Evolutionary conservation across 176 grass and related monocot species (phyloP), one percentile per base, ranked within the genome.

Genomic region (Oryza meridionalis): DNA sequence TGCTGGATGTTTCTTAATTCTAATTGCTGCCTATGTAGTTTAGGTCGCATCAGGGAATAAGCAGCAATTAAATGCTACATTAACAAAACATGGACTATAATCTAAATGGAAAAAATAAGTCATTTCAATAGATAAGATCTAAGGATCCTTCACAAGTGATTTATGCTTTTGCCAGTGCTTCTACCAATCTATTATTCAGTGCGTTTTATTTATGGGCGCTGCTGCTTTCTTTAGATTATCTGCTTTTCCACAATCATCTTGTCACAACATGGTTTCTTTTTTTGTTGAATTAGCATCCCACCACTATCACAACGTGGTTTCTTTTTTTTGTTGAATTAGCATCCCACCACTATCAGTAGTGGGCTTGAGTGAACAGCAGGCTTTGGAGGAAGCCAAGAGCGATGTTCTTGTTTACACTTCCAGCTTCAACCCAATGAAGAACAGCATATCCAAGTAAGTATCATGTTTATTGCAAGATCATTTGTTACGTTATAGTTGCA

Each of bases 391-490:
- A 73, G 81, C 85, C 62, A 94, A 91, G 33, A 86, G 85, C 73
- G 93, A 95, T 14, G 31, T 98, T 81, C 89, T 98, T 71, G 66
- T 98, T 71, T 98, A 85, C 81, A 95, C 88, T 72, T 95, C 96
- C 67, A 81, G 83, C 59, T 98, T 98, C 84, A 98, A 87, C 22
- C 96, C 96, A 55, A 95, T 98, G 96, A 98, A 90, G 83, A 95
- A 98, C 80, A 94, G 91, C 68, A 98, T 98, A 79, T 98, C 96
- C 70, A 92, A 92, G 96, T 98, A 91, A 88, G 85, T 51, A 50
- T 25, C 40, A 25, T 74, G 12, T 25, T 11, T 61, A 32, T 13
- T 11, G 3, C 1, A 21, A 80, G 24, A 42, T 65, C 13, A 40
- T 7, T 3, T 15, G n/a, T 64, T 26, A 19, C 0, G 25, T 58